Evolutionary conservation across 129 eudicot genomes (phyloP), one percentile per base, ranked within the genome.

Genomic region (Rutidosis leptorrhynchoides): DNA sequence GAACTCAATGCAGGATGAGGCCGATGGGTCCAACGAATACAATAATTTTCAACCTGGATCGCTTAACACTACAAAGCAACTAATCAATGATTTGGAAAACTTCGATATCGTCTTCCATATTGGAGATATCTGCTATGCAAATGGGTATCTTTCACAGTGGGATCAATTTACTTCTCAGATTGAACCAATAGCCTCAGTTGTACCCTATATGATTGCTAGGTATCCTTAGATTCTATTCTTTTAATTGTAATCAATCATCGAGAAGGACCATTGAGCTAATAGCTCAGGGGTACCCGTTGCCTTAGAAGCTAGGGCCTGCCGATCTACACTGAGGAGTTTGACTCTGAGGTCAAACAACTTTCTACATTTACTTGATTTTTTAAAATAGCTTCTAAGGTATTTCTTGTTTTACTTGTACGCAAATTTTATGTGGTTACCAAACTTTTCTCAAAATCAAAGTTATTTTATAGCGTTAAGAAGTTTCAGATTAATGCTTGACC

Each of bases 141-240:
- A 76, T 32, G 96, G 96, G 7, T 88, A 85, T 69, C 77, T 88
- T 32, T 88, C 93, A 24, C 93, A 88, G 59, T 88, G 96, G 96
- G 96, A 89, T 57, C 96, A 89, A 26, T 89, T 89, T 33, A 88
- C 96, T 22, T 72, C 89, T 22, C 93, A 85, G 63, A 69, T 85
- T 16, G 90, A 85, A 79, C 87, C 94, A 40, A 78, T 89, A 51
- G 84, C 93, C 45, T 83, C 93, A 23, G 28, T 68, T 30, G 79
- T 83, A 28, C 96, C 96, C 19, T 89, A 85, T 59, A 89, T 89
- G 96, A 59, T 81, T 46, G 93, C 93, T 54, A 89, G 94, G 96
- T 85, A 58, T 25, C 35, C 1, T 19, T 26, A 25, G 2, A 17
- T n/a, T 1, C 27, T 66, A 17, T 17, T 12, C 35, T 62, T n/a